Base-by-base conservation (phyloP, 1,139 yeast genomes). In the Kodamaea derodonti region DNA sequence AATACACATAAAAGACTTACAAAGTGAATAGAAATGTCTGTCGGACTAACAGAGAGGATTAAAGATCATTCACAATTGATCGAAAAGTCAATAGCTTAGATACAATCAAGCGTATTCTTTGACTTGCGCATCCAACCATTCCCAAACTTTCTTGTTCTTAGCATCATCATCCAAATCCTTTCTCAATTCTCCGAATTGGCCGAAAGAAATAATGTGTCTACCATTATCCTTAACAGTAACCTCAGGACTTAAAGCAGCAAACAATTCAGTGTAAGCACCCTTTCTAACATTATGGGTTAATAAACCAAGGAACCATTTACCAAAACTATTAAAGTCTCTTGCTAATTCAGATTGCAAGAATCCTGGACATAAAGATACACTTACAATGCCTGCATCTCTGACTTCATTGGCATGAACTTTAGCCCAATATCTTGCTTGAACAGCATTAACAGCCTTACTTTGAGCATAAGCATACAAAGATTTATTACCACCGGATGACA, bases 311-410 rank as follows among this genome's bases (percentile, higher is more conserved):
- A 25, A 11, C 12, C 27, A 13, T n/a, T 17, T 7, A n/a, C 20
- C 16, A n/a, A 24, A 10, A 10, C 23, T 12, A 15, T 20, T 15
- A 18, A 24, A 13, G 37, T 58, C 46, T 42, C 77, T 61, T 24
- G 56, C 54, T 24, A 76, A 49, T 3, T 69, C 75, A 2, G 76
- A 58, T 9, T 42, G 45, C 24, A 74, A 42, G 27, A 50, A 42
- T 10, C 80, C 81, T 2, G 80, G 80, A 48, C 72, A 69, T n/a
- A 61, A 59, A 2, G 69, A 52, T 2, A 62, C 51, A 25, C 65
- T 60, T 29, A 63, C 53, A 20, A 71, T 58, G 4, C 33, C 31
- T 3, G 45, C 38, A 7, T 11, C 18, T 10, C 9, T 23, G 8
- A 25, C 24, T 3, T 53, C 45, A 3, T 53, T 52, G 3, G 59